Base-by-base conservation (phyloP, 768 basidiomycete genomes). In the Leccinum disarticulatum region DNA sequence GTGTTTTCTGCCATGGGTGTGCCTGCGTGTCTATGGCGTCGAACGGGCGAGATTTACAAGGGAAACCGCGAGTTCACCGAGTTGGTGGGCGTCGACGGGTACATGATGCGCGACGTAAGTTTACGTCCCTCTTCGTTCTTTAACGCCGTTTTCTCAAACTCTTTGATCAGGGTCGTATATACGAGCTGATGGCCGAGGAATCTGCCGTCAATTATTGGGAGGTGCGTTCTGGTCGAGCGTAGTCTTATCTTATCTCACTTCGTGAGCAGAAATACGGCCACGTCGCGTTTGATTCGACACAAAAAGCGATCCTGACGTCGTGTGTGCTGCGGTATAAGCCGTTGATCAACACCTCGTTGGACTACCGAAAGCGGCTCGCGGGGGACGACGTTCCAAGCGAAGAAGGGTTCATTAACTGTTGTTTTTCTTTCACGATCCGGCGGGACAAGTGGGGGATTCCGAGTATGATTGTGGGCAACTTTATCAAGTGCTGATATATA, bases 21-120 rank as follows among this genome's bases (percentile, higher is more conserved):
- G 4, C 96, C 96, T 0, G 95, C 95, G 0, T 99, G 96, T 65
- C 81, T 98, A 6, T 98, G 96, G 96, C 81, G 95, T 28, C 80
- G 96, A 52, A 99, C 96, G 3, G 96, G 96, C 35, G 95, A 98
- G 77, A 98, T 98, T 63, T 98, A 98, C 80, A 98, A 98, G 74
- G 95, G 90, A 48, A 99, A 99, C 71, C 84, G 93, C 57, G 95
- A 96, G 75, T 98, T 99, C 72, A 88, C 93, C 6, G 92, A 93
- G 68, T 79, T 98, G 8, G 84, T 97, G 33, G 88, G 95, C 22
- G 81, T 97, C 31, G 91, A 94, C 58, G 90, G 91, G 41, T 86
- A 86, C 61, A 88, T 91, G 83, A 82, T 96, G 76, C 86, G 91
- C n/a, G 93, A 94, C 60, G 90, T 89, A 66, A 66, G 85, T 76